A percentile compares a stretch with the other conserved stretches of the same genome.
Evolutionary conservation across 768 basidiomycete species (phyloP).

Genomic region (Pleurotus giganteus): DNA sequence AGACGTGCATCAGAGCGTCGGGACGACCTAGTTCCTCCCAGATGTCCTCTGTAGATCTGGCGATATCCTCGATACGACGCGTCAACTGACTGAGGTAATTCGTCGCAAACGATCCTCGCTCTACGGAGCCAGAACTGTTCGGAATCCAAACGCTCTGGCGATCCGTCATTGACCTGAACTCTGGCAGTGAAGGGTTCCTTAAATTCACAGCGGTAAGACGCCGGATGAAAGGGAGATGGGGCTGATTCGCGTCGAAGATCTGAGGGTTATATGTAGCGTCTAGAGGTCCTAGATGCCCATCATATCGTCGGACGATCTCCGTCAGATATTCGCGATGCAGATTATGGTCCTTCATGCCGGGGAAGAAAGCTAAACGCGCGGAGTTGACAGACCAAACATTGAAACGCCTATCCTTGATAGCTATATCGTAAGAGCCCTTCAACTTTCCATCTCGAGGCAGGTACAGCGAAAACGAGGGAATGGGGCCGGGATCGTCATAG

Average conservation of each 20-base stretch:
- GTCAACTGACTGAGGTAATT: not conserved
- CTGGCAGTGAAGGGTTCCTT: not conserved
- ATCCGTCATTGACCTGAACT: not conserved
- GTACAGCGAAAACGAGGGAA: not conserved
- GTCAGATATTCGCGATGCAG: not conserved
- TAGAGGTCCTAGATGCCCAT: constrained; percentile 3
- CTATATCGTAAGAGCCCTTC: not conserved
- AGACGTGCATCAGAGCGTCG: not conserved
- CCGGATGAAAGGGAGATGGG: not conserved
- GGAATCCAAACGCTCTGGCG: not conserved
- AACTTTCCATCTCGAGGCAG: not conserved
- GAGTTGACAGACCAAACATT: constrained; percentile 4
- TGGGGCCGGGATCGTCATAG: not conserved
- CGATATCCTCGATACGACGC: not conserved
- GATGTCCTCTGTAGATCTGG: not conserved
- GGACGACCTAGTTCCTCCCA: not conserved
- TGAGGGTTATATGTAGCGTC: not conserved
- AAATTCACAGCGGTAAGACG: not conserved
- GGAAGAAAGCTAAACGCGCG: not conserved
- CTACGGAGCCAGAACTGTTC: not conserved
- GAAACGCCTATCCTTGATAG: not conserved
- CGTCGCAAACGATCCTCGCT: not conserved
- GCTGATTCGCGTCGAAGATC: not conserved
- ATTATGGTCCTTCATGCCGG: not conserved
- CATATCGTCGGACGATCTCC: not conserved